Evolutionary conservation across 2,329 filamentous ascomycete species (phyloP).

Genomic region (Didymella arachidicola): DNA sequence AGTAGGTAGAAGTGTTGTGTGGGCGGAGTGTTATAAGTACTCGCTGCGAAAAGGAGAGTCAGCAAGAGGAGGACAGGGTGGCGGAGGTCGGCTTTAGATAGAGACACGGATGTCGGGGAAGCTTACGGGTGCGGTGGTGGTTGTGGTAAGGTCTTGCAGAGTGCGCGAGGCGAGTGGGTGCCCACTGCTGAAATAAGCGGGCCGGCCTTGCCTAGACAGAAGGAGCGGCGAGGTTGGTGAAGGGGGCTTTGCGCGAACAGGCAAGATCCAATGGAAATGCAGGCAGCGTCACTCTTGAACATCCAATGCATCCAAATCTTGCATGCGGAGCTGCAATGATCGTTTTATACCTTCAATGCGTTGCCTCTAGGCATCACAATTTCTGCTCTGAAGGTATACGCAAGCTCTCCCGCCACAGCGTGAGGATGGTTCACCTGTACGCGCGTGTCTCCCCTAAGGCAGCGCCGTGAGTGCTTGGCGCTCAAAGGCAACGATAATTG

Average conservation of each 20-base stretch:
- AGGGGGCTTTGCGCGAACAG: conserved; percentile 36
- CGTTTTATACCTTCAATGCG: conserved; percentile 27
- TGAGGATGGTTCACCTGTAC: conserved; percentile 29
- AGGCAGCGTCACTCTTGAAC: conserved; percentile 15
- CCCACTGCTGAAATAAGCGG: conserved; percentile 53
- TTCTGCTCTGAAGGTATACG: conserved; percentile 33
- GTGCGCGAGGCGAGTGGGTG: conserved; percentile 53
- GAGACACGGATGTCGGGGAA: conserved; percentile 42
- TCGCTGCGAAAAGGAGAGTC: conserved; percentile 44
- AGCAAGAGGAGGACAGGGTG: conserved; percentile 36
- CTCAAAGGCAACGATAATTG: conserved; percentile 1
- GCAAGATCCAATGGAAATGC: conserved; percentile 23
- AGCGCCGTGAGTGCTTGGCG: conserved; percentile 41
- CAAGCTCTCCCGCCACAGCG: conserved; percentile 48
- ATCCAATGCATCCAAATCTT: conserved; percentile 11
- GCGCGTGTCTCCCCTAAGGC: conserved; percentile 35
- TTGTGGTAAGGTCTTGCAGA: conserved; percentile 38
- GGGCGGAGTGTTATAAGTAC: conserved; percentile 41
- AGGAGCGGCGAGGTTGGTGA: conserved; percentile 42
- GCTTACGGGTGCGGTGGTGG: conserved; percentile 47
- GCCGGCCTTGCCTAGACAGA: conserved; percentile 50
- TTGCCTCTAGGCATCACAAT: conserved; percentile 25
- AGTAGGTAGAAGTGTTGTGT: conserved; percentile 39
- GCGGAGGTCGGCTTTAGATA: conserved; percentile 25
- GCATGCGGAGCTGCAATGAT: conserved; percentile 5